Conservation (phyloP, 345 rosid genomes). For the Populus ilicifolia region DNA sequence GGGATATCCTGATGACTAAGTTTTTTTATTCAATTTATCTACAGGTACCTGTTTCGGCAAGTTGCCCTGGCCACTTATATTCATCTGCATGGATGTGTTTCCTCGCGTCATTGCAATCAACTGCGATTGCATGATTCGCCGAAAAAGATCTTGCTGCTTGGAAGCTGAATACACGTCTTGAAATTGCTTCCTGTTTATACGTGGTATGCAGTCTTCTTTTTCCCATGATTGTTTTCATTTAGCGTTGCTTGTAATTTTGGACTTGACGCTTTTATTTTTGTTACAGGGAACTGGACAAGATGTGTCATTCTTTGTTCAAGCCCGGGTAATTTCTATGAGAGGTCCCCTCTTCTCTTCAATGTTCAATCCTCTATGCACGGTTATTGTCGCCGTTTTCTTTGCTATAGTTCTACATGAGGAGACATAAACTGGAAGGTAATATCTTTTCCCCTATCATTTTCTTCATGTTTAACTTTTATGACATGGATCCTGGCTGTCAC, state of each 20-base stretch:
- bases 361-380: conserved; percentile 24
- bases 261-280: background rate
- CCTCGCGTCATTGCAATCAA: conserved; percentile 40
- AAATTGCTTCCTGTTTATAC: conserved; percentile 3
- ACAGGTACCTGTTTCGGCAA: conserved; percentile 45
- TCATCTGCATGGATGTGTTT: conserved; percentile 43
- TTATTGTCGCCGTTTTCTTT: conserved; percentile 24
- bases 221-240: background rate
- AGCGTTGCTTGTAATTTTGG: background rate
- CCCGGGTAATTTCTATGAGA: conserved; percentile 32
- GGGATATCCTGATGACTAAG: too few relatives aligned
- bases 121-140: background rate
- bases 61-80: conserved; percentile 22
- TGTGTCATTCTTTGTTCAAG: conserved; percentile 44
- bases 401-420: conserved; percentile 23
- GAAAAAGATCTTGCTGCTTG: conserved; percentile 13
- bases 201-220: background rate
- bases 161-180: conserved; percentile 14
- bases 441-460: background rate
- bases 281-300: background rate
- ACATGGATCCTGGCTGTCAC: too few relatives aligned
- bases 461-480: too few relatives aligned
- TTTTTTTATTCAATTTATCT: background rate
- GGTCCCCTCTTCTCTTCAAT: conserved; percentile 18
- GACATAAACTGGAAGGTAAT: conserved; percentile 7